Conservation (phyloP, 192 early-diverging fungal genomes). For the Rhizophagus clarus region DNA sequence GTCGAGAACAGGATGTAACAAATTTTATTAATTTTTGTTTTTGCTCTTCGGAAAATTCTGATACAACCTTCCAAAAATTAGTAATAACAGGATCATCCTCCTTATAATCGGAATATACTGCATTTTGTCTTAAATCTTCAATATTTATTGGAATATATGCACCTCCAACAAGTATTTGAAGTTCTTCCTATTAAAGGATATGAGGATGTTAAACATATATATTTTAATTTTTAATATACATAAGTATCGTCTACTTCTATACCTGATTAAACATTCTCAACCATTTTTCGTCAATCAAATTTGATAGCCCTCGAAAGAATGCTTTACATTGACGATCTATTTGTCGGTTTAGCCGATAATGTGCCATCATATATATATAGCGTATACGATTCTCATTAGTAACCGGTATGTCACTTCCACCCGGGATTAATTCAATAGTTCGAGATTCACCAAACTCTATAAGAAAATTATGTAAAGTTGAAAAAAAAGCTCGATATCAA, state of each 20-base stretch:
- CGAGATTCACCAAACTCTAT: conserved; percentile 46
- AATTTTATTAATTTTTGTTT: conserved; percentile 73
- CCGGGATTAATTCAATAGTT: conserved; percentile 74
- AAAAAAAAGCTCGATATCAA: conserved; percentile 4
- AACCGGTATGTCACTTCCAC: conserved; percentile 76
- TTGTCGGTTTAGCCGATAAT: conserved; percentile 85
- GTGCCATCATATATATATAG: conserved; percentile 87
- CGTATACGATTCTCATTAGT: conserved; percentile 83
- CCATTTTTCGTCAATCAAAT: conserved; percentile 88
- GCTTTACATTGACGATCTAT: conserved; percentile 77
- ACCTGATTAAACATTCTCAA: conserved; percentile 89
- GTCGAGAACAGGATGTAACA: conserved; percentile 88
- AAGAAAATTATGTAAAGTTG: neutral
- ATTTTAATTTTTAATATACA: neutral
- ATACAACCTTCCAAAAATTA: conserved; percentile 62
- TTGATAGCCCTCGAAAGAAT: conserved; percentile 82
- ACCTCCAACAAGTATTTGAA: conserved; percentile 89
- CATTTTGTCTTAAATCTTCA: conserved; percentile 72
- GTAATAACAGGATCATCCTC: conserved; percentile 73
- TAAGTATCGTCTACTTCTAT: neutral
- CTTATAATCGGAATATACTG: conserved; percentile 74
- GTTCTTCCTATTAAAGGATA: conserved; percentile 62
- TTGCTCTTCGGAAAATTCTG: conserved; percentile 50
- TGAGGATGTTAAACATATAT: neutral
- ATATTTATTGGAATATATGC: conserved; percentile 75